phyloP scores from a whole-genome alignment of 176 grass and related monocot genomes.

The Rhynchospora pubera region DNA sequence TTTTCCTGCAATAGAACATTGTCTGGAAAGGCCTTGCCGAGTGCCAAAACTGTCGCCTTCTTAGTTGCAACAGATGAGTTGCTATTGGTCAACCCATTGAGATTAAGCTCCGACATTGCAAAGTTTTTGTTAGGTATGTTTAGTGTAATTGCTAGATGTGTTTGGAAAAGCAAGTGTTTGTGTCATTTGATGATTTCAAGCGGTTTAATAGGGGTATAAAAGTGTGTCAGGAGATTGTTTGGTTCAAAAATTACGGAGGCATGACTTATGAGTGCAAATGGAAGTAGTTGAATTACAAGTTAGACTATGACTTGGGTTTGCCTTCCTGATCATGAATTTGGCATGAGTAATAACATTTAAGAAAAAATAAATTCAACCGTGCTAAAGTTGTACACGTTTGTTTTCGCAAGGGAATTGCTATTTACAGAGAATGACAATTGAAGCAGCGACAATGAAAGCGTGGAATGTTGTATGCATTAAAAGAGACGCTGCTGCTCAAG shows the following conservation, averaged over 20 bases:
- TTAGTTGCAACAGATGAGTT: constrained; percentile 3
- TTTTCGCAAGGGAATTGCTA: background rate
- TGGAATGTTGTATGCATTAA: background rate
- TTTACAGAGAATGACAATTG: background rate
- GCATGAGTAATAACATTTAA: constrained; percentile 12
- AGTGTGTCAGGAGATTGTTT: constrained; percentile 31
- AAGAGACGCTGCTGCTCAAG: background rate
- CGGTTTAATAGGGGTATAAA: constrained; percentile 34
- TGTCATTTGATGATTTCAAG: background rate
- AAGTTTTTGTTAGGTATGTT: background rate
- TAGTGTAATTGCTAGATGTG: background rate
- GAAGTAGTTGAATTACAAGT: constrained; percentile 41
- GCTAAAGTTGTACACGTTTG: too few relatives aligned
- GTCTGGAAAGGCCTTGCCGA: constrained; percentile 79
- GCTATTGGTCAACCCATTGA: background rate
- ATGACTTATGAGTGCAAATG: constrained; percentile 20
- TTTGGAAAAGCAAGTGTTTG: background rate
- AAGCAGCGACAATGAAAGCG: background rate
- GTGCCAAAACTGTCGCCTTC: constrained; percentile 66
- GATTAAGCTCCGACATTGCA: constrained; percentile 31
- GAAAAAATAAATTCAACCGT: background rate
- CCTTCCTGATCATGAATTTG: constrained; percentile 4
- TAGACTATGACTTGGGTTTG: background rate
- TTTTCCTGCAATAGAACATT: constrained; percentile 76
- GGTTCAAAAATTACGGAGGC: constrained; percentile 37